Conservation (phyloP, 192 early-diverging fungal species). For the Nowakowskiella sp. region DNA sequence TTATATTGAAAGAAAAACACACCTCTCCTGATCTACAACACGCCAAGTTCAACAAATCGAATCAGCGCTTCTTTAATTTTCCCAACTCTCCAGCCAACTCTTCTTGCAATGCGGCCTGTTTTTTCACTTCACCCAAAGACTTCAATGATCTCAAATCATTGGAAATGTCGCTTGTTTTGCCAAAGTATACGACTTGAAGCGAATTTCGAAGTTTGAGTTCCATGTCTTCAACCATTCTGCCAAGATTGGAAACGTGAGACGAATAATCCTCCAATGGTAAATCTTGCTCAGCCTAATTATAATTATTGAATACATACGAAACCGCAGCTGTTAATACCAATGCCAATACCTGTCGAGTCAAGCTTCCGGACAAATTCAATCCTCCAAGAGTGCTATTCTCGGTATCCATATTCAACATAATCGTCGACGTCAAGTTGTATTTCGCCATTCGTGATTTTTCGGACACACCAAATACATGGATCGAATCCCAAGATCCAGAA, state of each 20-base stretch:
- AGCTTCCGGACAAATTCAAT: conserved; percentile 81
- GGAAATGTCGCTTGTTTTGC: conserved; percentile 94
- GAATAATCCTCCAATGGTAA: conserved; percentile 60
- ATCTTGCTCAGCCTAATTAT: conserved; percentile 70
- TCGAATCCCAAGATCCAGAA: conserved; percentile 93
- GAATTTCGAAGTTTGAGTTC: conserved; percentile 94
- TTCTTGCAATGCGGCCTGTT: conserved; percentile 68
- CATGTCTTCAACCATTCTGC: conserved; percentile 96
- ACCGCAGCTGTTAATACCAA: background rate
- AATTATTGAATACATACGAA: background rate
- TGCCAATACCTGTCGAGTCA: conserved; percentile 76
- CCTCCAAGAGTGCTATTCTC: conserved; percentile 51
- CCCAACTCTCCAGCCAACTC: conserved; percentile 46
- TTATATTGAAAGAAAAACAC: too few relatives aligned
- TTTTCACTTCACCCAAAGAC: conserved; percentile 65
- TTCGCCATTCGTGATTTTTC: conserved; percentile 79
- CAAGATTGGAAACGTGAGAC: conserved; percentile 89
- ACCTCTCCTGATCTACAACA: too few relatives aligned
- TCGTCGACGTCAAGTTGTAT: conserved; percentile 94
- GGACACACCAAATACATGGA: conserved; percentile 89
- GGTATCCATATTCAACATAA: conserved; percentile 88
- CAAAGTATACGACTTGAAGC: conserved; percentile 94
- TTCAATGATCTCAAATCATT: conserved; percentile 80
- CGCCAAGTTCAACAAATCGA: too few relatives aligned
- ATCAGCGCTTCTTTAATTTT: conserved; percentile 5